Conservation (phyloP, 2,329 filamentous ascomycete genomes). For the Paracoccidioides lutzii region DNA sequence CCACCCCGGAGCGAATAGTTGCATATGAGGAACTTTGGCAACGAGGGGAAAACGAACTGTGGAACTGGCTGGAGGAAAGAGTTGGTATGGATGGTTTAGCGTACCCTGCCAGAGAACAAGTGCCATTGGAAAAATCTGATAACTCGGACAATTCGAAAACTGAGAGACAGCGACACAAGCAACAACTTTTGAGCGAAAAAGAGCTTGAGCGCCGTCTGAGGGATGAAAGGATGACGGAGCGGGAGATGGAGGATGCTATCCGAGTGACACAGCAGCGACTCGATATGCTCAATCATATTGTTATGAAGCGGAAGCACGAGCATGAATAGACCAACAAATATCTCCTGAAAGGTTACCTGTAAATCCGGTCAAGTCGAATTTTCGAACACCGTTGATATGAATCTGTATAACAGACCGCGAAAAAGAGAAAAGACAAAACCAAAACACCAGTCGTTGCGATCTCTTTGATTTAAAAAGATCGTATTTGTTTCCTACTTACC, state of each 20-base stretch:
- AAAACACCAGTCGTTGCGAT: not conserved
- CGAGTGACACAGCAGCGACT: slow-evolving; percentile 76
- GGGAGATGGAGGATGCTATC: slow-evolving; percentile 68
- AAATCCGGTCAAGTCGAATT: not conserved
- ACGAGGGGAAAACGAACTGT: slow-evolving; percentile 73
- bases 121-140: slow-evolving; percentile 4
- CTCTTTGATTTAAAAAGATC: not conserved
- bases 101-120: slow-evolving; percentile 22
- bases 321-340: slow-evolving; percentile 2
- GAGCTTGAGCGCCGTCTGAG: slow-evolving; percentile 45
- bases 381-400: not conserved
- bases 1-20: slow-evolving; percentile 53
- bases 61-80: slow-evolving; percentile 86
- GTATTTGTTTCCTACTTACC: not conserved
- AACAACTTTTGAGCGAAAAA: slow-evolving; percentile 21
- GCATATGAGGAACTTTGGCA: slow-evolving; percentile 93
- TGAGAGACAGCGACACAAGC: slow-evolving; percentile 21
- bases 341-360: slow-evolving; percentile 7
- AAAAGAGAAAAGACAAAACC: not conserved
- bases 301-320: slow-evolving; percentile 43
- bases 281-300: slow-evolving; percentile 58
- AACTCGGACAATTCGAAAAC: not conserved
- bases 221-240: slow-evolving; percentile 57
- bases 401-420: not conserved
- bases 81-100: slow-evolving; percentile 53